These are phyloP conservation scores for Alternaria rosae DNA, from an alignment of 2,329 filamentous ascomycete genomes.

Conservation along the genomic window DNA sequence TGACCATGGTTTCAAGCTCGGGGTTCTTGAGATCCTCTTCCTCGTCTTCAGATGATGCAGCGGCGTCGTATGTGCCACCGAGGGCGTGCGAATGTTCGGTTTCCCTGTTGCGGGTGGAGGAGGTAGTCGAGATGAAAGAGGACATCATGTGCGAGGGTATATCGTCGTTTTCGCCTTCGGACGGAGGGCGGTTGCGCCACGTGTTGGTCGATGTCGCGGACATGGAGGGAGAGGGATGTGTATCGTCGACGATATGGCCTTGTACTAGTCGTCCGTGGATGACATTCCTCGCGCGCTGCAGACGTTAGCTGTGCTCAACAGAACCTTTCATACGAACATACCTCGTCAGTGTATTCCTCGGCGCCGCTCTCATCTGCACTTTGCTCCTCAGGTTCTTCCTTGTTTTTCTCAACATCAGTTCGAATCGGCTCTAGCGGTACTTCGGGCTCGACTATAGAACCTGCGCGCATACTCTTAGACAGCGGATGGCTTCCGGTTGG, in stretches of 20 bases:
- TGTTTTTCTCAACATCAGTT: conserved; percentile 26
- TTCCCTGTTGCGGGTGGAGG: conserved; percentile 55
- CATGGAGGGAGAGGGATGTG: conserved; percentile 79
- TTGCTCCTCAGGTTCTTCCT: conserved; percentile 25
- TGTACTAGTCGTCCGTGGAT: conserved; percentile 90
- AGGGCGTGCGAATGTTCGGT: conserved; percentile 71
- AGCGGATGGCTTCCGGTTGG: conserved; percentile 39
- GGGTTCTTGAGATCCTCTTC: conserved; percentile 85
- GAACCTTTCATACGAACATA: conserved; percentile 16
- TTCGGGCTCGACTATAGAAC: conserved; percentile 45
- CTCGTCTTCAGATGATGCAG: conserved; percentile 87
- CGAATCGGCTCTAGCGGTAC: conserved; percentile 36
- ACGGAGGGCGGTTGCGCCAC: conserved; percentile 53
- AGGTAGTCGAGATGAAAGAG: conserved; percentile 80
- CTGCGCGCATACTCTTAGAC: conserved; percentile 46
- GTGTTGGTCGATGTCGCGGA: conserved; percentile 68
- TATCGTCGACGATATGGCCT: conserved; percentile 93
- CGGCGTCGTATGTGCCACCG: conserved; percentile 84
- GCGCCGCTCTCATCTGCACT: conserved; percentile 33
- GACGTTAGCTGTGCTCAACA: conserved; percentile 19
- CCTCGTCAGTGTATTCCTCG: conserved; percentile 72
- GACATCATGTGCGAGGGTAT: conserved; percentile 88
- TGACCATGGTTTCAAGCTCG: conserved; percentile 91
- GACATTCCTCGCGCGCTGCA: conserved; percentile 78
- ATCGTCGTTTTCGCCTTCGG: conserved; percentile 56